Evolutionary conservation across 768 basidiomycete species (phyloP), one percentile per base, ranked within the genome.

Genomic region (Lentinus tigrinus): DNA sequence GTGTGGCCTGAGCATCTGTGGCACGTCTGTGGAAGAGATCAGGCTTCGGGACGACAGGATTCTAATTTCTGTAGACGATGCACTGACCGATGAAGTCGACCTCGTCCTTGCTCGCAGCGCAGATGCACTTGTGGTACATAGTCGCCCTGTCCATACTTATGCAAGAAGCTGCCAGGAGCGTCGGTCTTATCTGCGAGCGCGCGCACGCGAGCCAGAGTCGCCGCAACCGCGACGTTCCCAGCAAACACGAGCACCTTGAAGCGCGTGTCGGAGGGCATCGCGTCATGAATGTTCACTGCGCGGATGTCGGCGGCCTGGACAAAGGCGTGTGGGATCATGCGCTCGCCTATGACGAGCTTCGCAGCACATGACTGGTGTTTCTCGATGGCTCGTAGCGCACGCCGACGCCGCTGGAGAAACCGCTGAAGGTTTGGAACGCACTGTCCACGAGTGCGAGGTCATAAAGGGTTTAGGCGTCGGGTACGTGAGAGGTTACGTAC

Each of bases 221-320:
- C 62, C 37, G 63, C 40, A 8, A 69, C 63, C 26, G 52, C 61
- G 27, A 69, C 58, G 50, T 80, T 72, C 6, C 81, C 81, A 0
- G 67, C 62, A 63, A 83, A 83, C 28, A 81, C 57, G 54, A 83
- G 56, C 16, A 84, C 36, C 59, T 82, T 80, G 71, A 77, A 84
- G 47, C 78, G 74, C 47, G 72, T 72, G 65, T 84, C 78, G 2
- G 78, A 70, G 2, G 74, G 75, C 40, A 81, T 67, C 13, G 79
- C 68, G 60, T 83, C 83, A 42, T 82, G 83, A 9, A 84, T 65
- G 58, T 84, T 78, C 57, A 69, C 70, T 16, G 80, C 75, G 9
- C 72, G 70, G 14, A 73, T 73, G 49, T 83, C 82, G n/a, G 78
- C 79, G 0, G 72, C 75, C 8, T 80, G 71, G 24, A 83, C 66